Evolutionary conservation across 352 stramenopile genomes (phyloP), one percentile per base, ranked within the genome.

Genomic region (Phytophthora hybrid): DNA sequence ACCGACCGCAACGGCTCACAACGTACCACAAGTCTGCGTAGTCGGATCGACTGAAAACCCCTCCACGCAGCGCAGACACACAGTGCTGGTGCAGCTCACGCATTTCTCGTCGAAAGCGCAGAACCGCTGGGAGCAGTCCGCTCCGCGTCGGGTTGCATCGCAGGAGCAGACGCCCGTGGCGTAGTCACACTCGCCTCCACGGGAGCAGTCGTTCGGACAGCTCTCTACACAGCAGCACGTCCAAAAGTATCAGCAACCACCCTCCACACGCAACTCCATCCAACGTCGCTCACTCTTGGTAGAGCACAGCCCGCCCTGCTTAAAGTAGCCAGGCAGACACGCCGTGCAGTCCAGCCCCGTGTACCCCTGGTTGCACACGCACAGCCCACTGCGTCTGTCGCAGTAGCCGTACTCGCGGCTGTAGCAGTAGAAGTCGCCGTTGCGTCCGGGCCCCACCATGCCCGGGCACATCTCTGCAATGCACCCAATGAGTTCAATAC

Each of bases 291-390:
- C 31, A 83, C 89, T 90, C 80, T 98, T 98, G 3, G 91, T 79
- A 64, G 96, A 95, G 65, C 97, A 99, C 26, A 98, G 69, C 10
- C 74, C 78, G 23, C 94, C 94, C 49, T 85, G 68, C 23, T 82
- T 76, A 77, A 96, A 98, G 77, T 98, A 96, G 14, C 92, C 93
- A 1, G 93, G 82, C 56, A 85, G 89, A 71, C 97, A 99, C 21
- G 77, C 58, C 4, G 85, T 91, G 71, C 96, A 99, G 56, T 95
- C 90, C 4, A 97, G 64, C 1, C 97, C 97, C 29, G 89, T 90
- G 79, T 99, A 99, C 3, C 97, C 97, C 46, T 92, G 77, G 62
- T 98, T 98, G 74, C 97, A 99, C 34, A 97, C 95, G 69, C 97
- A 99, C 1, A 95, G 87, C 0, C 97, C 96, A 37, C 77, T 98